Percentiles rank a stretch among this genome's conserved stretches.
phyloP scores from a whole-genome alignment of 495 filamentous ascomycete genomes.

The Peziza echinospora region DNA sequence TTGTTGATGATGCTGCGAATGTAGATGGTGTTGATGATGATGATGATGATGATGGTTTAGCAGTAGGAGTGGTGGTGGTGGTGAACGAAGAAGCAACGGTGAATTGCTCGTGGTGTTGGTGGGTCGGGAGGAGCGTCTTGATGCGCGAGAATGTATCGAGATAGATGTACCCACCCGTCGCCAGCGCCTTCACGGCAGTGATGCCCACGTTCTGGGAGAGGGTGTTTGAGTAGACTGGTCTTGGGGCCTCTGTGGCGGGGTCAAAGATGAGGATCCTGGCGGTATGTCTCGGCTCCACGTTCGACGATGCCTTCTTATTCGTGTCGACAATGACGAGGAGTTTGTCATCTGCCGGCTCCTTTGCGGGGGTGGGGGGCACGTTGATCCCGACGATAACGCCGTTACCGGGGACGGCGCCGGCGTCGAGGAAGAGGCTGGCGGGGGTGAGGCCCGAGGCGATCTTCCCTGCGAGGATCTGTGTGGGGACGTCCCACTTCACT shows the following conservation, averaged over 20 bases:
- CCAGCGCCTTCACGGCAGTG: background rate
- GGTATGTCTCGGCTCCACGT: too few relatives aligned
- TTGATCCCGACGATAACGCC: background rate
- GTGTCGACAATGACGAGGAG: background rate
- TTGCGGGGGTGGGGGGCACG: background rate
- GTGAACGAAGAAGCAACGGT: too few relatives aligned
- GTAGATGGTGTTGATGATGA: background rate
- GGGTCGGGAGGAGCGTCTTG: background rate
- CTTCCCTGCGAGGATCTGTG: too few relatives aligned
- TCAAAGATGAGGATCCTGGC: background rate
- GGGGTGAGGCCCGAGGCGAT: background rate
- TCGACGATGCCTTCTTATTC: too few relatives aligned
- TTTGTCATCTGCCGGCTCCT: background rate
- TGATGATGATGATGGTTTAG: too few relatives aligned
- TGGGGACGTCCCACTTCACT: conserved; percentile 25
- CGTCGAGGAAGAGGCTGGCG: background rate
- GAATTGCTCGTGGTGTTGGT: too few relatives aligned
- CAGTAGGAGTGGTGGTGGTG: too few relatives aligned
- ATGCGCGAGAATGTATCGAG: background rate
- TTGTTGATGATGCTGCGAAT: background rate
- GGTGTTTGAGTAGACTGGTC: background rate
- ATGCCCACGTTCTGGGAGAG: background rate
- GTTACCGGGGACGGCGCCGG: background rate
- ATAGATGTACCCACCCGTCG: background rate
- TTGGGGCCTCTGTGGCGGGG: background rate